A percentile compares a stretch with the other conserved stretches of the same genome.
phyloP scores from a whole-genome alignment of 2,329 filamentous ascomycete species.

The Rachicladosporium sp. region DNA sequence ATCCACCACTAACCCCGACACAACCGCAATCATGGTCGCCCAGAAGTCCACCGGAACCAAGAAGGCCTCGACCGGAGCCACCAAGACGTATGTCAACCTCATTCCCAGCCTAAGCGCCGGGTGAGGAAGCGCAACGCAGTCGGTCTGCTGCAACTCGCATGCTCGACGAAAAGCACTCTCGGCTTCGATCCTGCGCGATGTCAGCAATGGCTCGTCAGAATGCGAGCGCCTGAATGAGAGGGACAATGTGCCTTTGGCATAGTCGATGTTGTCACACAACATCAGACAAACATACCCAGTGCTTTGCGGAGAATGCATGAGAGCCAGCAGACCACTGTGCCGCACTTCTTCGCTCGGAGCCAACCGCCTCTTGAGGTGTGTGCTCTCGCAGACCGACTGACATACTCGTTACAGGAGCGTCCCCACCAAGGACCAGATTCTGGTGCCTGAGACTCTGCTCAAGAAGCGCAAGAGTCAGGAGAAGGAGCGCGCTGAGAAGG shows the following conservation, averaged over 20 bases:
- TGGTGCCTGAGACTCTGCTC: slow-evolving; percentile 97
- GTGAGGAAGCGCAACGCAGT: slow-evolving; percentile 58
- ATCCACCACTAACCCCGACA: background rate
- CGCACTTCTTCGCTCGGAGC: slow-evolving; percentile 86
- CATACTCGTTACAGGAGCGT: slow-evolving; percentile 55
- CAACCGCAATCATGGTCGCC: background rate
- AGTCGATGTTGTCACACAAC: slow-evolving; percentile 3
- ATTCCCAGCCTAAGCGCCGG: slow-evolving; percentile 11
- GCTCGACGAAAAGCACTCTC: slow-evolving; percentile 14
- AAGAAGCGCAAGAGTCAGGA: slow-evolving; percentile 99
- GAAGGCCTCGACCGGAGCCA: slow-evolving; percentile 18
- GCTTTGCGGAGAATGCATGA: slow-evolving; percentile 27
- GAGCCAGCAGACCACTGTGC: slow-evolving; percentile 70
- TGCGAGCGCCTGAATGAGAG: slow-evolving; percentile 13
- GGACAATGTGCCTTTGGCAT: slow-evolving; percentile 3
- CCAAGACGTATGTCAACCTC: slow-evolving; percentile 44
- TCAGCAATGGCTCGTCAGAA: slow-evolving; percentile 25
- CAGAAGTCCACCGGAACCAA: slow-evolving; percentile 21
- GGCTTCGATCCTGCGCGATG: slow-evolving; percentile 24
- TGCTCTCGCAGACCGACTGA: slow-evolving; percentile 58
- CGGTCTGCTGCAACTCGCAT: slow-evolving; percentile 69
- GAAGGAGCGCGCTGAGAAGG: slow-evolving; percentile 88
- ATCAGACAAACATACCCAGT: slow-evolving; percentile 8
- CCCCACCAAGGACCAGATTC: slow-evolving; percentile 86
- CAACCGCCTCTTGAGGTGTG: slow-evolving; percentile 34